Evolutionary conservation across 1,139 yeast genomes (phyloP).

Genomic region (Hemisphaericaspora subhashii): DNA sequence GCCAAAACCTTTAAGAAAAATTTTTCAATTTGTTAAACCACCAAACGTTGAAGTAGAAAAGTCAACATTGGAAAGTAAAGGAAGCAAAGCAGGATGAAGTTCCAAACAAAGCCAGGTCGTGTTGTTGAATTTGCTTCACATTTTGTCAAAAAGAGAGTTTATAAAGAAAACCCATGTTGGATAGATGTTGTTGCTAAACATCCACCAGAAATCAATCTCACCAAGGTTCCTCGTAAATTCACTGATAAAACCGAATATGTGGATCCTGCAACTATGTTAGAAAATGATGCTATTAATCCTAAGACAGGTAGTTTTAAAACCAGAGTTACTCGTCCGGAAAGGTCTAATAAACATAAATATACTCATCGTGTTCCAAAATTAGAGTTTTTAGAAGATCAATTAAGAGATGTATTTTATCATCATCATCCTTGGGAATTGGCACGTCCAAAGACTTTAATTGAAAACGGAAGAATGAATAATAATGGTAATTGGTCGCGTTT

Average conservation of each 20-base stretch:
- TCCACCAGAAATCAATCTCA: constrained; percentile 71
- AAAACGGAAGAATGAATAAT: constrained; percentile 61
- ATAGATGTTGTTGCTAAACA: constrained; percentile 74
- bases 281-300: too few relatives aligned
- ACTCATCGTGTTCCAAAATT: constrained; percentile 61
- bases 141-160: constrained; percentile 63
- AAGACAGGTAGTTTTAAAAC: constrained; percentile 36
- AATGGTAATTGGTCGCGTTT: constrained; percentile 76
- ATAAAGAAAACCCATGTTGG: constrained; percentile 80
- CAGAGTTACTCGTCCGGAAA: constrained; percentile 32
- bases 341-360: constrained; percentile 28
- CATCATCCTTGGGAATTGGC: constrained; percentile 99
- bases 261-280: constrained; percentile 22
- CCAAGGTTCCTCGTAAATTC: constrained; percentile 41
- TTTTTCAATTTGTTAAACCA: too few relatives aligned
- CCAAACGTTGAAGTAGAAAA: too few relatives aligned
- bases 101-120: constrained; percentile 65
- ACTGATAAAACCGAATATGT: background rate
- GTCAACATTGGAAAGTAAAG: too few relatives aligned
- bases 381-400: constrained; percentile 74
- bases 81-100: too few relatives aligned
- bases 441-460: constrained; percentile 84
- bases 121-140: constrained; percentile 79
- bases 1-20: too few relatives aligned
- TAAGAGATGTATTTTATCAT: constrained; percentile 77